phyloP scores from a whole-genome alignment of 2,329 filamentous ascomycete genomes.

The Clarireedia paspali region DNA sequence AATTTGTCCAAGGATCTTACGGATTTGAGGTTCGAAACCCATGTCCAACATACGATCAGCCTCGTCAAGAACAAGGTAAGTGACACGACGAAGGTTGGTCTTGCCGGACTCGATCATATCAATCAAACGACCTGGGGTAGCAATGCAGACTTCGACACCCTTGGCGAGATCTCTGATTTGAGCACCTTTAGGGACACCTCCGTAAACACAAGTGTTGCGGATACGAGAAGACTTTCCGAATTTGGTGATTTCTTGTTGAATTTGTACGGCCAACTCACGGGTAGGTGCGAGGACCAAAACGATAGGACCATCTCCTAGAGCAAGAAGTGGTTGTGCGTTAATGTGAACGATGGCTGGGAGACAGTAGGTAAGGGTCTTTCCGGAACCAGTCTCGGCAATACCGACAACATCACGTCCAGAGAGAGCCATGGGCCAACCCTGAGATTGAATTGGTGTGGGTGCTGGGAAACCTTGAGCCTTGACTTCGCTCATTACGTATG shows the following conservation, averaged over 20 bases:
- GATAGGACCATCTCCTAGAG: slow-evolving; percentile 91
- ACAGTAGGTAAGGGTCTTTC: slow-evolving; percentile 98
- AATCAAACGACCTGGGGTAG: slow-evolving; percentile 93
- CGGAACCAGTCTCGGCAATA: slow-evolving; percentile 98
- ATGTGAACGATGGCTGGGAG: slow-evolving; percentile 98
- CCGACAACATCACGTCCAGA: slow-evolving; percentile 97
- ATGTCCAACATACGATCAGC: slow-evolving; percentile 42
- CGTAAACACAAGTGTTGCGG: slow-evolving; percentile 97
- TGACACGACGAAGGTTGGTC: slow-evolving; percentile 96
- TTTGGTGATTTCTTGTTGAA: slow-evolving; percentile 97
- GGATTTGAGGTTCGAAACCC: slow-evolving; percentile 99
- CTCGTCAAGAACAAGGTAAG: slow-evolving; percentile 96
- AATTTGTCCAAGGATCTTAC: slow-evolving; percentile 97
- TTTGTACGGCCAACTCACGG: slow-evolving; percentile 96
- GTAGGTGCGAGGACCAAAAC: slow-evolving; percentile 94
- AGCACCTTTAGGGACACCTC: slow-evolving; percentile 94
- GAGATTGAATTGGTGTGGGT: slow-evolving; percentile 93
- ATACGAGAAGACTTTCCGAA: slow-evolving; percentile 98
- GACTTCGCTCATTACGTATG: slow-evolving; percentile 96
- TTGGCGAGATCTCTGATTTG: slow-evolving; percentile 93
- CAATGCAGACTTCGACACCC: slow-evolving; percentile 97
- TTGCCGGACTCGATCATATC: slow-evolving; percentile 98
- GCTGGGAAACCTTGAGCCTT: slow-evolving; percentile 94
- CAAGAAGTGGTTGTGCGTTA: slow-evolving; percentile 94
- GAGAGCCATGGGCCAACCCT: slow-evolving; percentile 98